Conservation (phyloP, 2,329 filamentous ascomycete genomes). For the Epichloe brachyelytri region DNA sequence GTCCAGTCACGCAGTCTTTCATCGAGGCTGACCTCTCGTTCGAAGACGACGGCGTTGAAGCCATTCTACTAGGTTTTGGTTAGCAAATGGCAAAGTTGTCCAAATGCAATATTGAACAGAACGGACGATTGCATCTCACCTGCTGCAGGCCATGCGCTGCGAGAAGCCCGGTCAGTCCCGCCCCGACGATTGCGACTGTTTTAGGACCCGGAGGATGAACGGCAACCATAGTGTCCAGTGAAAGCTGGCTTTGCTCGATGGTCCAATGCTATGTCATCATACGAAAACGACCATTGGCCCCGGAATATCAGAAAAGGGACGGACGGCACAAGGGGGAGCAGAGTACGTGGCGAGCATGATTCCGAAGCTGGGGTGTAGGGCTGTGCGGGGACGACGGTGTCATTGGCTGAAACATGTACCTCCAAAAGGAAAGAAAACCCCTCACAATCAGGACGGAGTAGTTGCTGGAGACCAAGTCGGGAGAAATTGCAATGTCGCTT, state of each 20-base stretch:
- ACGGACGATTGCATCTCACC: constrained; percentile 10
- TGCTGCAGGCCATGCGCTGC: constrained; percentile 23
- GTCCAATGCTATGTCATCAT: neutral
- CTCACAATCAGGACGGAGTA: no score
- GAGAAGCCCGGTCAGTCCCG: constrained; percentile 25
- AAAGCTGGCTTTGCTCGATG: neutral
- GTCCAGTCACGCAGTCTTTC: constrained; percentile 24
- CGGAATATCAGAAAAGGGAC: no score
- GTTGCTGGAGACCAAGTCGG: no score
- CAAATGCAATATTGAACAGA: neutral
- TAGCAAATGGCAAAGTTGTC: neutral
- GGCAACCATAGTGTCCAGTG: neutral
- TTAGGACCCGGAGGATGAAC: neutral
- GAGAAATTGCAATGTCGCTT: no score
- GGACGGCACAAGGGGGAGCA: no score
- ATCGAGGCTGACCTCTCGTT: constrained; percentile 16
- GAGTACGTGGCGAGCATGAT: no score
- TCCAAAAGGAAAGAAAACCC: no score
- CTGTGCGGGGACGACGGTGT: no score
- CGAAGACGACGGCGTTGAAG: constrained; percentile 20
- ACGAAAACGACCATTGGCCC: no score
- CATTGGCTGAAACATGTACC: no score
- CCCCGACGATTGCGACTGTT: constrained; percentile 22
- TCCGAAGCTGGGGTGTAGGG: no score
- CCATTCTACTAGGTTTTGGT: constrained; percentile 14